These are phyloP conservation scores for Aspergillus bombycis DNA, from an alignment of 2,329 filamentous ascomycete species.

Conservation along the genomic window DNA sequence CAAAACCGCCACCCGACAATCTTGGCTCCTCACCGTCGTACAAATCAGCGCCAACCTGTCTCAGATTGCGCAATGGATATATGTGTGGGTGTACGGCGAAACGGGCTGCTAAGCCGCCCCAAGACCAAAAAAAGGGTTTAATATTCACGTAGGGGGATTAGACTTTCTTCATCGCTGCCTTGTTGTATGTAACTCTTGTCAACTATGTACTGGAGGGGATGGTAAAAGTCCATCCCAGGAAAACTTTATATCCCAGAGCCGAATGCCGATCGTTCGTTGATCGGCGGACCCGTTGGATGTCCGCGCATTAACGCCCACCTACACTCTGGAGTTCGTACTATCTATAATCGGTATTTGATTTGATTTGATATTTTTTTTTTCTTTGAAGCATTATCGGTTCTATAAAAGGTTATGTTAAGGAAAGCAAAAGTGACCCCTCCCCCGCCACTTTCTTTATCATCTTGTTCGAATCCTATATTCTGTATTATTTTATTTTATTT, in stretches of 20 bases:
- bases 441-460: neutral
- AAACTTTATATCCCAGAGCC: neutral
- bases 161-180: neutral
- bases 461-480: neutral
- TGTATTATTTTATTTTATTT: neutral
- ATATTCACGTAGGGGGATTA: neutral
- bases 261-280: conserved; percentile 1
- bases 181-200: neutral
- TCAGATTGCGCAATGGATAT: neutral
- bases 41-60: neutral
- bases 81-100: neutral
- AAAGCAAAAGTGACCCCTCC: neutral
- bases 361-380: neutral
- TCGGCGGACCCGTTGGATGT: neutral
- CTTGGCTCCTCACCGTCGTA: neutral
- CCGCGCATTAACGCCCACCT: neutral
- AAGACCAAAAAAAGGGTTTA: neutral
- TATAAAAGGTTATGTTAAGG: neutral
- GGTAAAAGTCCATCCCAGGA: neutral
- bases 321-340: neutral
- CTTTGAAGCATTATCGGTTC: neutral
- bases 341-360: neutral
- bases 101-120: too few relatives aligned
- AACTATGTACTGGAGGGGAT: neutral
- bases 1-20: neutral